Evolutionary conservation across 2,329 filamentous ascomycete species (phyloP).

Genomic region (Fusarium nelsonii): DNA sequence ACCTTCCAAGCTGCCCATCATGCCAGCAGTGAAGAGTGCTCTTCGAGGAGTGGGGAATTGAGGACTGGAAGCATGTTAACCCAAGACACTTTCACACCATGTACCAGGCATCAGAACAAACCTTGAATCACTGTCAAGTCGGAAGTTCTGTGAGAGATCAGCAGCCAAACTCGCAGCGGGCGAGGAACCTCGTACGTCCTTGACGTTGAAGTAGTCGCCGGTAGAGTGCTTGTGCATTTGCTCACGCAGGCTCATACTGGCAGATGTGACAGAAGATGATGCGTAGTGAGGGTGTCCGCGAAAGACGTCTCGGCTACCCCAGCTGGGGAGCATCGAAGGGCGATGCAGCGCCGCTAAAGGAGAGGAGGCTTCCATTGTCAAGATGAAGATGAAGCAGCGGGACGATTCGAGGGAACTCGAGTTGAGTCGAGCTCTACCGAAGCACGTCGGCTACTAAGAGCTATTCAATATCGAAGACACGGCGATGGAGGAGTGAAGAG

Average conservation of each 20-base stretch:
- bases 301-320: slow-evolving; percentile 67
- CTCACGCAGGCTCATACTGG: slow-evolving; percentile 84
- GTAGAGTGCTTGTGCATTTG: slow-evolving; percentile 65
- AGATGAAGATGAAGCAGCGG: slow-evolving; percentile 28
- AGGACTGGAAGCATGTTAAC: slow-evolving; percentile 51
- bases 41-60: slow-evolving; percentile 58
- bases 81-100: slow-evolving; percentile 15
- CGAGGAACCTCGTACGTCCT: slow-evolving; percentile 84
- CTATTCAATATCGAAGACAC: slow-evolving; percentile 47
- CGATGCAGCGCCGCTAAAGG: slow-evolving; percentile 93
- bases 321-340: slow-evolving; percentile 70
- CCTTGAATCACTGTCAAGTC: slow-evolving; percentile 87
- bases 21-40: slow-evolving; percentile 57
- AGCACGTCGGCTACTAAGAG: slow-evolving; percentile 36
- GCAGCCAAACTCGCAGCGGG: slow-evolving; percentile 91
- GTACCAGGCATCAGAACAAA: slow-evolving; percentile 59
- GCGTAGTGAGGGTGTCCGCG: slow-evolving; percentile 63
- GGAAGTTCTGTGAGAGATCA: slow-evolving; percentile 96
- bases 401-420: slow-evolving; percentile 38
- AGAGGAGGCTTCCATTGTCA: slow-evolving; percentile 89
- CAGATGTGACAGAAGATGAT: slow-evolving; percentile 68
- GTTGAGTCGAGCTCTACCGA: slow-evolving; percentile 36
- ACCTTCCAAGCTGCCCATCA: slow-evolving; percentile 53
- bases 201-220: slow-evolving; percentile 85
- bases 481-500: slow-evolving; percentile 34